Conservation (phyloP, 2,329 filamentous ascomycete genomes). For the Zalaria sp. region DNA sequence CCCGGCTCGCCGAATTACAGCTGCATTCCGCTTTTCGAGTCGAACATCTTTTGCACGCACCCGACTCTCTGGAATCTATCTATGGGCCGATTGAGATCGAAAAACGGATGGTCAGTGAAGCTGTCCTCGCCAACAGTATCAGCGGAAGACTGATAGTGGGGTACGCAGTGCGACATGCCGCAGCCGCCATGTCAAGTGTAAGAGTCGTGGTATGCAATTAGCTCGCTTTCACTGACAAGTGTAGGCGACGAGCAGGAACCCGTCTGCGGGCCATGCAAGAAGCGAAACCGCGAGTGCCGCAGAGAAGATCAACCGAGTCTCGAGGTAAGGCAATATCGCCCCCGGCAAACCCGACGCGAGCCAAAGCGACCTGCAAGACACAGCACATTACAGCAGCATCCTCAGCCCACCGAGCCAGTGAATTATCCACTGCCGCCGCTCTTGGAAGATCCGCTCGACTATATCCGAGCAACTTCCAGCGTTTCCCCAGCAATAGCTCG, state of each 20-base stretch:
- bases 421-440: too few relatives aligned
- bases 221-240: background rate
- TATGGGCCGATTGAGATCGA: too few relatives aligned
- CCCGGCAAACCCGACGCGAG: background rate
- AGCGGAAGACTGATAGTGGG: background rate
- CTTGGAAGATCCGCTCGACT: too few relatives aligned
- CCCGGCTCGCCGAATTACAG: too few relatives aligned
- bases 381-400: background rate
- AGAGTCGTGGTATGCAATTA: background rate
- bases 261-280: background rate
- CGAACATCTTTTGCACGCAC: too few relatives aligned
- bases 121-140: too few relatives aligned
- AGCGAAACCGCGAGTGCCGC: background rate
- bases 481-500: too few relatives aligned
- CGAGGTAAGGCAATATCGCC: background rate
- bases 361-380: background rate
- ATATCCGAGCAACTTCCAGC: too few relatives aligned
- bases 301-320: background rate
- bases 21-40: too few relatives aligned
- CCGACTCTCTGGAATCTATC: too few relatives aligned
- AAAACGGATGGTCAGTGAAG: too few relatives aligned
- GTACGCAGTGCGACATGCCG: background rate
- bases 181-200: conserved; percentile 1
- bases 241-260: background rate
- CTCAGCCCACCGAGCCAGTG: too few relatives aligned